Percentiles rank a stretch among this genome's conserved stretches.
These are phyloP conservation scores for Peltaster fructicola DNA, from an alignment of 2,329 filamentous ascomycete genomes.

Conservation along the genomic window DNA sequence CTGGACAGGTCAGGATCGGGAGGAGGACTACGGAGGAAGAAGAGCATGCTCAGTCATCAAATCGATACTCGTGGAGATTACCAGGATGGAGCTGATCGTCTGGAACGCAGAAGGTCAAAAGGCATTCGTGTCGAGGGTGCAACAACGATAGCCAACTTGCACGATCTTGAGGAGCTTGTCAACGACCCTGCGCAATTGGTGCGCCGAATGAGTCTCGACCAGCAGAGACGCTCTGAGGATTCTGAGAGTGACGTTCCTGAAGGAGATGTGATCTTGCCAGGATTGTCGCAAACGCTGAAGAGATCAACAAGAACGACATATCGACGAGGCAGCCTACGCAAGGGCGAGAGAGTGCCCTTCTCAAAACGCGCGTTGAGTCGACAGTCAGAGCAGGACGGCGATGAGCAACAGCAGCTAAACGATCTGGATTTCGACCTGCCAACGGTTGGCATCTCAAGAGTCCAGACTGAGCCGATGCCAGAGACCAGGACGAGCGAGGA, in stretches of 20 bases:
- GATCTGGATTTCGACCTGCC: constrained; percentile 28
- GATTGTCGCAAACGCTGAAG: constrained; percentile 59
- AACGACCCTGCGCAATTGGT: constrained; percentile 59
- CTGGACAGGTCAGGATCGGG: constrained; percentile 38
- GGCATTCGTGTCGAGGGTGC: constrained; percentile 29
- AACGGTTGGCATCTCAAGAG: constrained; percentile 39
- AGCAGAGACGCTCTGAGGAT: constrained; percentile 18
- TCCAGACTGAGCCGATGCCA: constrained; percentile 51
- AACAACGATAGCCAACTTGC: constrained; percentile 42
- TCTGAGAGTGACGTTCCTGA: constrained; percentile 31
- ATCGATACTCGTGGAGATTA: constrained; percentile 65
- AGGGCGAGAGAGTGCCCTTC: constrained; percentile 56
- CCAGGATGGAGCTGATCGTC: constrained; percentile 63
- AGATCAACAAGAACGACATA: constrained; percentile 88
- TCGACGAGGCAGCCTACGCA: constrained; percentile 68
- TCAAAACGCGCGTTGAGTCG: constrained; percentile 52
- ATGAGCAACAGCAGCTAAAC: constrained; percentile 25
- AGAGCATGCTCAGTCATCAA: constrained; percentile 87
- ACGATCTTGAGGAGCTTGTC: constrained; percentile 61
- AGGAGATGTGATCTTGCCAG: constrained; percentile 74
- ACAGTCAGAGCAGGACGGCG: constrained; percentile 43
- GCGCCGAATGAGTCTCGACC: constrained; percentile 46
- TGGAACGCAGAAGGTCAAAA: constrained; percentile 54
- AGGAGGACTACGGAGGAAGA: constrained; percentile 61
- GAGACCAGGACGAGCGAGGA: constrained; percentile 20